Evolutionary conservation across 495 filamentous ascomycete species (phyloP), one percentile per base, ranked within the genome.

Genomic region (Elasticomyces elasticus): DNA sequence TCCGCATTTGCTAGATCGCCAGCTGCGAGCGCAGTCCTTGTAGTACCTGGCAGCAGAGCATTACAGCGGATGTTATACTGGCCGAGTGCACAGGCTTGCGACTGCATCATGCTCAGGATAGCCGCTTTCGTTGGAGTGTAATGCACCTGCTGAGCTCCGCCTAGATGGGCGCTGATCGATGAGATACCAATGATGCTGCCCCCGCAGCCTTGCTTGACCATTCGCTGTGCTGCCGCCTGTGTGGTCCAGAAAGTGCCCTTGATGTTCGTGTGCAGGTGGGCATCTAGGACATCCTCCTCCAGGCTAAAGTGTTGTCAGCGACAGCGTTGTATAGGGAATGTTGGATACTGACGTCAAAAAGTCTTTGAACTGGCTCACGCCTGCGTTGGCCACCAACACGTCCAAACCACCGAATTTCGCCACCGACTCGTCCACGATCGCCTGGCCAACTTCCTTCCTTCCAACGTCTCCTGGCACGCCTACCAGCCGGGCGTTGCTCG

Each of bases 111-210:
- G 43, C 78, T 83, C 27, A 88, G 60, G 1, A 95, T 76, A 1
- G 87, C 89, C 0, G 89, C 89, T 66, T 95, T 95, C 10, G 89
- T 94, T 1, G 89, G 89, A 20, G 89, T 94, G 67, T 94, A 95
- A 60, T 95, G 89, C 23, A 79, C 79, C 69, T 95, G 89, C 41
- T 71, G 69, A 0, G 78, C 85, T 17, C 89, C 89, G 24, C 89
- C 89, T 0, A 94, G 87, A 2, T 92, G 75, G 1, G 89, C 89
- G 7, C 77, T 83, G 60, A 94, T 91, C 15, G 81, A 86, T 17
- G 78, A 84, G 17, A 95, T 77, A 0, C 78, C 88, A 59, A 95
- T 94, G 59, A 95, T 92, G 31, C 76, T 80, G 9, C 89, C 89
- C 26, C 87, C 86, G 2, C 70, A 43, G 12, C 13, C 26, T 17